Evolutionary conservation across 306 rosid genomes (phyloP).

Genomic region (Glycyrrhiza uralensis): DNA sequence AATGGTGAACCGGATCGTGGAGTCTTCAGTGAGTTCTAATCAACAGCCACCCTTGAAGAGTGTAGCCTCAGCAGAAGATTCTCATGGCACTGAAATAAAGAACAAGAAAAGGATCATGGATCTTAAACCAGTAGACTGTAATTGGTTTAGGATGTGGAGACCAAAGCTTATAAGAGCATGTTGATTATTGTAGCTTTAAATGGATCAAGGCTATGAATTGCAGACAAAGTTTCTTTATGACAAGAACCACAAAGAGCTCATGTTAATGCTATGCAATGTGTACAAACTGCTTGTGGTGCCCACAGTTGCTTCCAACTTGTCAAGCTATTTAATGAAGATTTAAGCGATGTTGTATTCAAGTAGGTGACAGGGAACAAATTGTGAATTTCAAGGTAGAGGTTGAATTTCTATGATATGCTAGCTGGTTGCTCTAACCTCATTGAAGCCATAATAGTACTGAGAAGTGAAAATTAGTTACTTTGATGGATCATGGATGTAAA

Average conservation of each 20-base stretch:
- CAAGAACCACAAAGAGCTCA: slow-evolving; percentile 16
- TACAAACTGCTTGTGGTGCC: neutral
- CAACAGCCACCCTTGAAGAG: slow-evolving; percentile 45
- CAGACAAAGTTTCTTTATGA: slow-evolving; percentile 27
- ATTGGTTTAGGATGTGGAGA: slow-evolving; percentile 58
- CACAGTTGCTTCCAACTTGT: neutral
- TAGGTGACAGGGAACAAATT: slow-evolving; percentile 8
- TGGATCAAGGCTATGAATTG: slow-evolving; percentile 6
- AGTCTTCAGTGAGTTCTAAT: slow-evolving; percentile 37
- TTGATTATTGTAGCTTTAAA: slow-evolving; percentile 36
- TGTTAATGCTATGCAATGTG: slow-evolving; percentile 20
- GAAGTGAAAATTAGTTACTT: neutral
- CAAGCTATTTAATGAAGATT: neutral
- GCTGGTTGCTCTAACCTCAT: slow-evolving; percentile 21
- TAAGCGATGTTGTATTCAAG: neutral
- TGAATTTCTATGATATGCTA: neutral
- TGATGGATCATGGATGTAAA: neutral
- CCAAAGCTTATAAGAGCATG: slow-evolving; percentile 62
- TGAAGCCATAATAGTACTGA: neutral
- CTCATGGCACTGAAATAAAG: slow-evolving; percentile 28
- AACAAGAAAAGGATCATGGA: slow-evolving; percentile 46
- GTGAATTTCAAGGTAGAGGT: slow-evolving; percentile 12
- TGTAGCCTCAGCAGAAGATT: slow-evolving; percentile 40
- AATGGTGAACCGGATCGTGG: slow-evolving; percentile 60
- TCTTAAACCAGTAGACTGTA: slow-evolving; percentile 38